Evolutionary conservation across 257 asterid genomes (phyloP).

Genomic region (Capsicum rhomboideum): DNA sequence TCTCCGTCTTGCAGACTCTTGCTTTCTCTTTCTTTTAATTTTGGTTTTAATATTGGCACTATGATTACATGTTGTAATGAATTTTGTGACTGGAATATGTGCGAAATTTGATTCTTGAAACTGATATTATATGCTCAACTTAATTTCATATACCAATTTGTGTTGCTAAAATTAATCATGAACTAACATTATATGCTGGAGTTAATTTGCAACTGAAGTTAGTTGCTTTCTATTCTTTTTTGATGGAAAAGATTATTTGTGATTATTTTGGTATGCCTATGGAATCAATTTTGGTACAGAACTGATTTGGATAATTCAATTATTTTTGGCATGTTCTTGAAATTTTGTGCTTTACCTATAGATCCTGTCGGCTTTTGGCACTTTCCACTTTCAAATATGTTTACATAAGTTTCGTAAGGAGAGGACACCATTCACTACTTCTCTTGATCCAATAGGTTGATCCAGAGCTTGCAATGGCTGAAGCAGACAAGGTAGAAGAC

Average conservation of each 20-base stretch:
- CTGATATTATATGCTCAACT: not conserved
- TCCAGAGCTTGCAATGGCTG: conserved; percentile 99
- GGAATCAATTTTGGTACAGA: not conserved
- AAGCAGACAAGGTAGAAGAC: conserved; percentile 98
- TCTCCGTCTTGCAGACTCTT: not conserved
- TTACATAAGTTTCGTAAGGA: not conserved
- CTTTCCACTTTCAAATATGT: not conserved
- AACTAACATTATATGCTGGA: not conserved
- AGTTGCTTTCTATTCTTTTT: not conserved
- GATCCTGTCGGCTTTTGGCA: not conserved
- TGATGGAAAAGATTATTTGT: not conserved
- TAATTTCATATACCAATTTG: not conserved
- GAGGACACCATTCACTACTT: not conserved
- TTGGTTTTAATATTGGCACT: not conserved
- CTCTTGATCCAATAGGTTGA: conserved; percentile 49
- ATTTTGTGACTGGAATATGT: not conserved
- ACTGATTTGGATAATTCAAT: not conserved
- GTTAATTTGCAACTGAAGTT: not conserved
- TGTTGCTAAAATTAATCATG: not conserved
- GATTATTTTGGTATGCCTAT: not conserved
- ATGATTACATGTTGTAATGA: not conserved
- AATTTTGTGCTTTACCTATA: not conserved
- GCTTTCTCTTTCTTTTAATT: not conserved
- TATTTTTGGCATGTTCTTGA: not conserved
- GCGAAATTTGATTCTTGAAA: not conserved